A percentile compares a stretch with the other conserved stretches of the same genome.
phyloP scores from a whole-genome alignment of 2,329 filamentous ascomycete species.

The Neurospora crassa region DNA sequence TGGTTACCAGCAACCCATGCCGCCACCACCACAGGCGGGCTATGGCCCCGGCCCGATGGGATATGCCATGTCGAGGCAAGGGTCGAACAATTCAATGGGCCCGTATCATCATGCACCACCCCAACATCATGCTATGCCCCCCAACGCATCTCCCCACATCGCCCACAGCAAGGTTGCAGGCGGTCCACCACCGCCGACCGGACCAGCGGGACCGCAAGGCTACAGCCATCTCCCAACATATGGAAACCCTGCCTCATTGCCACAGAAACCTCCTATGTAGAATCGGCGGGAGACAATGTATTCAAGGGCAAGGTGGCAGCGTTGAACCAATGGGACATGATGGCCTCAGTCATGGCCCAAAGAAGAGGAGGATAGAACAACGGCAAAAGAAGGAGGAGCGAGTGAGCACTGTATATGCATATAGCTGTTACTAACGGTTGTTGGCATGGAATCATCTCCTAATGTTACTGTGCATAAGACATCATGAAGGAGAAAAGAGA shows the following conservation, averaged over 20 bases:
- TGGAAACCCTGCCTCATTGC: constrained; percentile 49
- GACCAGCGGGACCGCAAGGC: constrained; percentile 24
- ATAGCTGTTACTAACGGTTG: not conserved
- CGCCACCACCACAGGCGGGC: constrained; percentile 28
- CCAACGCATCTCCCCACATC: constrained; percentile 28
- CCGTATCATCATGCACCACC: constrained; percentile 35
- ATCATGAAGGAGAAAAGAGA: not conserved
- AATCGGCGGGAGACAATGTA: not conserved
- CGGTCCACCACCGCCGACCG: constrained; percentile 30
- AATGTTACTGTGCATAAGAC: not conserved
- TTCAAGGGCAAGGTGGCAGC: not conserved
- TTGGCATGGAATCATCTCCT: not conserved
- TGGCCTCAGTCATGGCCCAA: not conserved
- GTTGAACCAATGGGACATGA: not conserved
- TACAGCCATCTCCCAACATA: constrained; percentile 47
- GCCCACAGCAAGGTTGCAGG: constrained; percentile 32
- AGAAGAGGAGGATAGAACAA: not conserved
- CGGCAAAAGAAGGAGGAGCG: not conserved
- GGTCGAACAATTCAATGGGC: constrained; percentile 44
- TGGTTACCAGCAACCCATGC: constrained; percentile 36
- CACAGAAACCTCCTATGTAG: constrained; percentile 45
- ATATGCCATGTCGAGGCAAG: constrained; percentile 48
- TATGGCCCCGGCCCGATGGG: constrained; percentile 24
- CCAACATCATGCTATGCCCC: constrained; percentile 17
- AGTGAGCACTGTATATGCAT: not conserved